Conservation (phyloP, 2,329 filamentous ascomycete genomes). For the Eutypa lata region DNA sequence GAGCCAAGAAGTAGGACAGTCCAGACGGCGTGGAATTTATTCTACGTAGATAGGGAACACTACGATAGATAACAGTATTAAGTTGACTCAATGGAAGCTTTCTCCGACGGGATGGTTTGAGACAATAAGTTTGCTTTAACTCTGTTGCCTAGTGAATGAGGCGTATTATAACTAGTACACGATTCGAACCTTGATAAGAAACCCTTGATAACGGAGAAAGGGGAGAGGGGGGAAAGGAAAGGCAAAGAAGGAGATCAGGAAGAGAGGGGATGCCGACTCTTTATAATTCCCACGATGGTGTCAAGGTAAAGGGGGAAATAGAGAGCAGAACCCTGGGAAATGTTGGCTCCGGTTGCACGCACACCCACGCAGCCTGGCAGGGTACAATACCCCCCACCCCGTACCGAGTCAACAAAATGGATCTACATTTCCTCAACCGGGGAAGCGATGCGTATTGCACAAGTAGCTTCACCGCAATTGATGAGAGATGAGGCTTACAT, state of each 20-base stretch:
- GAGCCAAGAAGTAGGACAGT: too few relatives aligned
- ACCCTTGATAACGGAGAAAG: background rate
- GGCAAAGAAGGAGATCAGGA: background rate
- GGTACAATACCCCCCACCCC: background rate
- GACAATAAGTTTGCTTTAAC: background rate
- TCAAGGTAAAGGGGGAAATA: background rate
- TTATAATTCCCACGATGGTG: constrained; percentile 2
- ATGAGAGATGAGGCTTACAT: background rate
- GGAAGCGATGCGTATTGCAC: too few relatives aligned
- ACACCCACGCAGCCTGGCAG: background rate
- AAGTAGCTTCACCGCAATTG: background rate
- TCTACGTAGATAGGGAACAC: too few relatives aligned
- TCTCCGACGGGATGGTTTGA: background rate
- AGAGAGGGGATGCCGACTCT: background rate
- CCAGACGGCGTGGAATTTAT: too few relatives aligned
- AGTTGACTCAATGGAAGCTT: background rate
- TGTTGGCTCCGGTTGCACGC: background rate
- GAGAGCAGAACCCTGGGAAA: background rate
- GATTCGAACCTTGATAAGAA: background rate
- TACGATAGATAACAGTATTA: too few relatives aligned
- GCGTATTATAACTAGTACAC: background rate
- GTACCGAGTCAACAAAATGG: background rate
- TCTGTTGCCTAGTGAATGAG: background rate
- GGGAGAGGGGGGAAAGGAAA: background rate
- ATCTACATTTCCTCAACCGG: background rate